Conservation (phyloP, 148 eudicot species). For the Oxyria digyna region DNA sequence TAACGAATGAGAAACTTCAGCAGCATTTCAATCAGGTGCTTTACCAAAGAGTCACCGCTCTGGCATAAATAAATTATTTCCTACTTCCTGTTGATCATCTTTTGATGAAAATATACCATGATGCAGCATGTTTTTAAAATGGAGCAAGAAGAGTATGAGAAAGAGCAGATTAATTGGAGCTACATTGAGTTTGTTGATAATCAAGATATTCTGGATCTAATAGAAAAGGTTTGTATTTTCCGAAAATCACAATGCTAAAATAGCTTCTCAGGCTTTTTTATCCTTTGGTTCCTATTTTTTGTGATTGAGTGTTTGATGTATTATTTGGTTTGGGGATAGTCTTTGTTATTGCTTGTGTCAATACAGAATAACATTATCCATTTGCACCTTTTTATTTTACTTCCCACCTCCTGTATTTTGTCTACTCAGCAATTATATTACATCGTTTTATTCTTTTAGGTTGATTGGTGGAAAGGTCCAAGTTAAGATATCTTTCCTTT, state of each 20-base stretch:
- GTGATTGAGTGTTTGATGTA: not conserved
- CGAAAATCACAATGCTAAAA: not conserved
- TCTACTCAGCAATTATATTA: not conserved
- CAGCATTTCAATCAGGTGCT: slow-evolving; percentile 97
- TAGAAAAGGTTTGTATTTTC: slow-evolving; percentile 74
- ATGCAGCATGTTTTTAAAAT: slow-evolving; percentile 95
- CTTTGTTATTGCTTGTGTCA: not conserved
- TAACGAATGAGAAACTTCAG: slow-evolving; percentile 99
- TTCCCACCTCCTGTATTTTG: not conserved
- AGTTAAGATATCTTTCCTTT: not conserved
- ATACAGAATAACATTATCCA: not conserved
- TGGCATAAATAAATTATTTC: not conserved
- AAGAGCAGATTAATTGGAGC: slow-evolving; percentile 98
- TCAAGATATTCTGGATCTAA: slow-evolving; percentile 86
- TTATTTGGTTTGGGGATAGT: not conserved
- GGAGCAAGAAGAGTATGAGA: slow-evolving; percentile 99
- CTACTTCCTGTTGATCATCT: slow-evolving; percentile 1
- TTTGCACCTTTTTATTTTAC: not conserved
- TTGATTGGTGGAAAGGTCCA: slow-evolving; percentile 7
- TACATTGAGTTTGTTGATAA: slow-evolving; percentile 97
- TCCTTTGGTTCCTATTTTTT: not conserved
- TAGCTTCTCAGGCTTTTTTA: not conserved
- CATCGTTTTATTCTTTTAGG: not conserved
- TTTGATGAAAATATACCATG: slow-evolving; percentile 2
- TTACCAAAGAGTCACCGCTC: not conserved